A percentile compares a stretch with the other conserved stretches of the same genome.
Evolutionary conservation across 2,329 filamentous ascomycete species (phyloP).

Genomic region (Ceratocystis huliohia): DNA sequence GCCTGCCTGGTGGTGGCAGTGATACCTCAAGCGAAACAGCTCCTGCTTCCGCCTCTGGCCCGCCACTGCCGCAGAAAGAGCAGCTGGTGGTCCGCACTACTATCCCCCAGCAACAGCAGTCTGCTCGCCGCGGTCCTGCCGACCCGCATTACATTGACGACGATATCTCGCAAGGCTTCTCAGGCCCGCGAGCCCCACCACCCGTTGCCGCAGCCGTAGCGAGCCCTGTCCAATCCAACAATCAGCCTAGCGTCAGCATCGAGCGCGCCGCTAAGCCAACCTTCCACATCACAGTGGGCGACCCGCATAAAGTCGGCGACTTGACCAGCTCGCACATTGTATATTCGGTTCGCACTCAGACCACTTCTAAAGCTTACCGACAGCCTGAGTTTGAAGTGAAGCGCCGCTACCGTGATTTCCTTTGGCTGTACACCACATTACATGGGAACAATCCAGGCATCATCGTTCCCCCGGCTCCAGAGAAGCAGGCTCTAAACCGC

Average conservation of each 20-base stretch:
- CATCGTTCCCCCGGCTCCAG: conserved; percentile 87
- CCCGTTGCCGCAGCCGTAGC: conserved; percentile 47
- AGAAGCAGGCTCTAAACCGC: conserved; percentile 92
- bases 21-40: conserved; percentile 25
- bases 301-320: conserved; percentile 96
- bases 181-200: conserved; percentile 51
- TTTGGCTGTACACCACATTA: conserved; percentile 93
- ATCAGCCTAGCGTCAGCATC: conserved; percentile 69
- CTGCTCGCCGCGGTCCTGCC: conserved; percentile 33
- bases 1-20: conserved; percentile 45
- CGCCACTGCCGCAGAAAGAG: conserved; percentile 60
- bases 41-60: conserved; percentile 35
- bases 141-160: conserved; percentile 56
- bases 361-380: conserved; percentile 89
- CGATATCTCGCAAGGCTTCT: conserved; percentile 24
- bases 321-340: conserved; percentile 95
- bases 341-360: conserved; percentile 89
- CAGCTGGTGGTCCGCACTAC: conserved; percentile 48
- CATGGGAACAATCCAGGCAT: conserved; percentile 91
- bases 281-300: conserved; percentile 83
- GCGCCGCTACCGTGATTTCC: conserved; percentile 85
- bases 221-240: conserved; percentile 39
- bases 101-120: conserved; percentile 32
- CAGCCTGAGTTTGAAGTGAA: conserved; percentile 88
- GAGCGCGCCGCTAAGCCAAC: conserved; percentile 87